Percentiles rank a stretch among this genome's conserved stretches.
Conservation (phyloP, 805 yeast species). For the Myxozyma vanderwaltii region DNA sequence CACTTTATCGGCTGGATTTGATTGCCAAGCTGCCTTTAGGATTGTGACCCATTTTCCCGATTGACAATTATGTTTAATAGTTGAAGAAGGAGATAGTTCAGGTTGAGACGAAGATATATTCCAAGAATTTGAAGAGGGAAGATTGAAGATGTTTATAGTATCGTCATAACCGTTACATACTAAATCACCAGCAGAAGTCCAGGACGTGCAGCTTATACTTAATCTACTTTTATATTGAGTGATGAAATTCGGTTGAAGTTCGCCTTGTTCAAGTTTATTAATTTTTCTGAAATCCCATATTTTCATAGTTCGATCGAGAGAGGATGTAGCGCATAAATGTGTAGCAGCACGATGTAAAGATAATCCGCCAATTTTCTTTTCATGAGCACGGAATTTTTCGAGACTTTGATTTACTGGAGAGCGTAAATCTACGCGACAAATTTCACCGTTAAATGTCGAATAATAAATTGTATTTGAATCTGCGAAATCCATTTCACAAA, state of each 20-base stretch:
- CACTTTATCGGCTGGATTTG: slow-evolving; percentile 63
- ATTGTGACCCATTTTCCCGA: slow-evolving; percentile 95
- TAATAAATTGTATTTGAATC: slow-evolving; percentile 58
- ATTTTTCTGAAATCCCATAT: slow-evolving; percentile 81
- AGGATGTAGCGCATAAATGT: slow-evolving; percentile 78
- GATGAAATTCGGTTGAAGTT: slow-evolving; percentile 48
- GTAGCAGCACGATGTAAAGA: slow-evolving; percentile 68
- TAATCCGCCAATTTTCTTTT: slow-evolving; percentile 91
- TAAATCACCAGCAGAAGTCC: slow-evolving; percentile 66
- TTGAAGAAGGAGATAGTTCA: slow-evolving; percentile 60
- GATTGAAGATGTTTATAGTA: slow-evolving; percentile 70
- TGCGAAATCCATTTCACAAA: slow-evolving; percentile 33
- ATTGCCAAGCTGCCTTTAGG: slow-evolving; percentile 85
- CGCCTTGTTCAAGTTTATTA: slow-evolving; percentile 20
- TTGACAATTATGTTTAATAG: slow-evolving; percentile 87
- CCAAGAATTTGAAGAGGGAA: slow-evolving; percentile 38
- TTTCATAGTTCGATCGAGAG: slow-evolving; percentile 80
- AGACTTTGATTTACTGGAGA: slow-evolving; percentile 38
- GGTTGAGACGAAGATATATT: slow-evolving; percentile 17
- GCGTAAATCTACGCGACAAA: slow-evolving; percentile 73
- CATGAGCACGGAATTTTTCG: slow-evolving; percentile 61
- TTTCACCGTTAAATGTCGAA: slow-evolving; percentile 79
- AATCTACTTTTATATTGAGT: slow-evolving; percentile 73
- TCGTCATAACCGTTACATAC: slow-evolving; percentile 96
- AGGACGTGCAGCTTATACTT: slow-evolving; percentile 82